Conservation (phyloP, 2,329 filamentous ascomycete genomes). For the Alternaria longipes region DNA sequence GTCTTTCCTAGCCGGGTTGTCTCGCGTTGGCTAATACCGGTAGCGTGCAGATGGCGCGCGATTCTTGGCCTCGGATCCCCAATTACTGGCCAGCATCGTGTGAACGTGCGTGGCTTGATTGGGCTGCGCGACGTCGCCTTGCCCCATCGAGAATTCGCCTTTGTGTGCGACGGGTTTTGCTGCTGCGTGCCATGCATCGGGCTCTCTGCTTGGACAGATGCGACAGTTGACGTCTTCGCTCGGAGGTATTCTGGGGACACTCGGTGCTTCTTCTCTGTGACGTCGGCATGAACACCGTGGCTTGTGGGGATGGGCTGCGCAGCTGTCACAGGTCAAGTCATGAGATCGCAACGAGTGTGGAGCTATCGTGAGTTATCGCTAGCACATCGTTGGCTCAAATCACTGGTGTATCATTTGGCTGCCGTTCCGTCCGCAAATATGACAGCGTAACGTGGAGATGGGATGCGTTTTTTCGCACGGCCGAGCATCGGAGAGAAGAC, state of each 20-base stretch:
- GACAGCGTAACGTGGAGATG: constrained; percentile 19
- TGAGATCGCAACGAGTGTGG: constrained; percentile 21
- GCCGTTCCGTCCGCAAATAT: constrained; percentile 16
- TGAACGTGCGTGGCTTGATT: constrained; percentile 31
- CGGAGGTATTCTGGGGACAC: constrained; percentile 17
- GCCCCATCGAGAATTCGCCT: background rate
- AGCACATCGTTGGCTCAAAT: constrained; percentile 13
- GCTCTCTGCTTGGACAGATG: constrained; percentile 16
- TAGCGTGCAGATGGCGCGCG: constrained; percentile 12
- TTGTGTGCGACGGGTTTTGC: constrained; percentile 12
- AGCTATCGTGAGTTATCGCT: constrained; percentile 24
- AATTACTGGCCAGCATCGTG: constrained; percentile 19
- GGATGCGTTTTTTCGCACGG: background rate
- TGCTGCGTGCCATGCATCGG: constrained; percentile 23
- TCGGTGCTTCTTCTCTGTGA: constrained; percentile 11
- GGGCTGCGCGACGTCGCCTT: constrained; percentile 16
- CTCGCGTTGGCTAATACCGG: constrained; percentile 13
- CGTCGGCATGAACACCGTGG: constrained; percentile 9
- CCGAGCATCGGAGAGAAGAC: background rate
- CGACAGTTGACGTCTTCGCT: constrained; percentile 14
- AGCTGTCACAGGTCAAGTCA: constrained; percentile 7
- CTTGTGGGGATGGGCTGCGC: constrained; percentile 1
- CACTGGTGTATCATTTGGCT: constrained; percentile 8
- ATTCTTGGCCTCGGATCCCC: constrained; percentile 21
- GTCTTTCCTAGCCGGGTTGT: constrained; percentile 27